Evolutionary conservation across 228 moss, liverwort and hornwort genomes (phyloP), one percentile per base, ranked within the genome.

Genomic region (Sphagnum fallax): DNA sequence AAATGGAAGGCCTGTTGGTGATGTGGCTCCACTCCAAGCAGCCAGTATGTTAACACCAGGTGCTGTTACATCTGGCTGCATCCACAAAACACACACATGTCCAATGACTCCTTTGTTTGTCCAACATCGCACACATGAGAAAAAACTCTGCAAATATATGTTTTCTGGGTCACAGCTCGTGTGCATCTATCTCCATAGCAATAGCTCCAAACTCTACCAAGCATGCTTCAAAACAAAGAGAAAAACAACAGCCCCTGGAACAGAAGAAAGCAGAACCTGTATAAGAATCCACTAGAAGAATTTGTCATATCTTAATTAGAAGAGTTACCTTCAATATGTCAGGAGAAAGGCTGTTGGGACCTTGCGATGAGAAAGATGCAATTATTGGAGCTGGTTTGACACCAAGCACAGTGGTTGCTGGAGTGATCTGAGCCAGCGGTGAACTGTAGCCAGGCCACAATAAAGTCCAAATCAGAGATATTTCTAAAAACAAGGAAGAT

Each of bases 331-430:
- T 92, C 0, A 83, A 81, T 16, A 94, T 71, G 67, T 92, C 87
- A 15, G 84, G 75, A 52, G 64, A 51, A n/a, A 89, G 70, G 8
- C 73, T 49, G 65, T 89, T 95, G 60, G 95, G 95, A 50, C 95
- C 95, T 73, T 73, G 80, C 8, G 90, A 87, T 16, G 95, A 95
- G 53, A 92, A 92, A 48, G 85, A 65, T 59, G 92, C 83, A 51
- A 90, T 80, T 49, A 82, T 73, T 12, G 92, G 92, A 14, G 92
- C 92, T 62, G 90, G 90, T 70, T 81, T 32, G 32, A 32, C 77
- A 16, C 87, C 90, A 61, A 95, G 1, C 51, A 82, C 58, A 55
- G 95, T 95, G 67, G 66, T 77, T 15, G 85, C 75, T 48, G 84
- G 80, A 69, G 73, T 77, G 6, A 90, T 75, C 65, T 80, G 81